phyloP scores from a whole-genome alignment of 805 yeast species.

The Teunomyces atbi region DNA sequence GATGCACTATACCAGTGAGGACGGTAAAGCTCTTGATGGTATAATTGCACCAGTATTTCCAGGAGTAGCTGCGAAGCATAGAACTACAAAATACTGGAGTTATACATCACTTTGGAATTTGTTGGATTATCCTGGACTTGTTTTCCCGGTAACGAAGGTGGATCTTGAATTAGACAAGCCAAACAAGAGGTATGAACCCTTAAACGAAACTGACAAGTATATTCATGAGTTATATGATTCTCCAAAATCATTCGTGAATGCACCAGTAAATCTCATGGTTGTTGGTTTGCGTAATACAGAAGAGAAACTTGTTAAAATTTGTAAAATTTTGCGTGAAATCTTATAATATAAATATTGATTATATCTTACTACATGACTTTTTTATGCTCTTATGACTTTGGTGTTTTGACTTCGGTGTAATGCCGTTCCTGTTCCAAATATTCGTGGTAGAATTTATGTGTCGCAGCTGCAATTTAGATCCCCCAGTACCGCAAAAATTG shows the following conservation, averaged over 20 bases:
- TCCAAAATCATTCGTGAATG: slow-evolving; percentile 15
- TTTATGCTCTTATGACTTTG: not conserved
- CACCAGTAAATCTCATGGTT: slow-evolving; percentile 16
- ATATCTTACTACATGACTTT: not conserved
- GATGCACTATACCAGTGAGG: slow-evolving; percentile 40
- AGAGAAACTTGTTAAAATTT: slow-evolving; percentile 17
- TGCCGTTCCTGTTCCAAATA: too few relatives aligned
- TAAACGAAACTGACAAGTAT: slow-evolving; percentile 13
- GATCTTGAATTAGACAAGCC: slow-evolving; percentile 13
- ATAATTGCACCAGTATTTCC: slow-evolving; percentile 65
- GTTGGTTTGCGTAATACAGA: slow-evolving; percentile 19
- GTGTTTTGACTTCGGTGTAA: too few relatives aligned
- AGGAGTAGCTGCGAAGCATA: slow-evolving; percentile 69
- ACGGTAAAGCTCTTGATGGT: slow-evolving; percentile 45
- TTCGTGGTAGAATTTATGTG: not conserved
- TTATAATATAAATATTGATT: not conserved
- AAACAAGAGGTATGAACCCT: slow-evolving; percentile 12
- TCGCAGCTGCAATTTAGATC: not conserved
- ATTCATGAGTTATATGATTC: slow-evolving; percentile 13
- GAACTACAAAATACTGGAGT: slow-evolving; percentile 70
- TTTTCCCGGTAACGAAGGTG: slow-evolving; percentile 37
- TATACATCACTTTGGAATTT: slow-evolving; percentile 74
- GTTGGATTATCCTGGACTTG: slow-evolving; percentile 67
- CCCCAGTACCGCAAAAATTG: not conserved
- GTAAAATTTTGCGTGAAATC: slow-evolving; percentile 7